Evolutionary conservation across 768 basidiomycete genomes (phyloP), one percentile per base, ranked within the genome.

Genomic region (Tephrocybe sp.): DNA sequence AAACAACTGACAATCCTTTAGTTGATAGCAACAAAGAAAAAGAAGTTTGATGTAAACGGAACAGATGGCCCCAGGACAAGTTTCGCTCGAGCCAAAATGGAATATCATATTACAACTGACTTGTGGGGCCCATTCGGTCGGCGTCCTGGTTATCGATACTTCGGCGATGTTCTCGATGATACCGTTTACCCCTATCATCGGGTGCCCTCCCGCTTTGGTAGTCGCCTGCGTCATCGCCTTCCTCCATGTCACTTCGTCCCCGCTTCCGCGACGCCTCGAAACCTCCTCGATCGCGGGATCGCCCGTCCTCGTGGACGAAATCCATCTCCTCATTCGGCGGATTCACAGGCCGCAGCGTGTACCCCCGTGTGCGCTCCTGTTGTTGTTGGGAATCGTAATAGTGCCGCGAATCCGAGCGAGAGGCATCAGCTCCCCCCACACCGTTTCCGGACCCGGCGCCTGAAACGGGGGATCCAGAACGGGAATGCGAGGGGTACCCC

Each of bases 231-330:
- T 79, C 78, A 69, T 77, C 78, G 40, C 84, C 83, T 42, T 79
- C 72, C 36, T 87, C 85, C 82, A 85, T 82, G 48, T 86, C 85
- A 44, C 77, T 77, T 53, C 81, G 74, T 56, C 70, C 74, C 50
- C 85, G 76, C 63, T 84, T 86, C 64, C 81, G 78, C 34, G 75
- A 65, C 33, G 38, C 39, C 9, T 47, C 51, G 10, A 47, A 47
- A 17, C 67, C 66, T 55, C 60, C 62, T 60, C 69, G 71, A 64
- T 78, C 74, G 42, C 72, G 73, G 55, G 66, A 67, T 67, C 77
- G 68, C 23, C 74, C 76, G 48, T 82, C 80, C 63, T 83, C 82
- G 59, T 77, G 81, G 40, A 72, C 71, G 61, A 77, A 79, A 53
- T 81, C 81, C 7, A 72, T 57, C 41, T 79, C 79, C 56, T 81